Evolutionary conservation across 257 asterid species (phyloP), one percentile per base, ranked within the genome.

Genomic region (Primulina huaijiensis): DNA sequence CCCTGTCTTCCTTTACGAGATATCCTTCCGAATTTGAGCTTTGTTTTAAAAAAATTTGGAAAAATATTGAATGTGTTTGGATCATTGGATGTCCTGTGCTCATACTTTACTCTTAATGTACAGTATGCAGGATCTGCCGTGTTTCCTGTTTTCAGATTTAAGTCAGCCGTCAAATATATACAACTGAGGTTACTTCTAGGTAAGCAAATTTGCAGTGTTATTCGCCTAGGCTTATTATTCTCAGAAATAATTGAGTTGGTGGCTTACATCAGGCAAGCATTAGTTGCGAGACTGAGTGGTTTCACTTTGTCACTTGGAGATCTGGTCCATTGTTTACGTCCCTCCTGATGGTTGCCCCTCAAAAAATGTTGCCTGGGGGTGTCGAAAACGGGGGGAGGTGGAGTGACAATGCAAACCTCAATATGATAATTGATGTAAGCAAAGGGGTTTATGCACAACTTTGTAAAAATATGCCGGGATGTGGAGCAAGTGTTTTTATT

Each of bases 131-230:
- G 72, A 68, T 81, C 79, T 37, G 67, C 79, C 1, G 23, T 21
- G 70, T 60, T 10, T 71, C 64, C 60, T 30, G 59, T 62, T 34
- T 79, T 77, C 62, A 81, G 80, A 81, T 77, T 87, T 35, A 81
- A 77, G 86, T 79, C 80, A 29, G 73, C 84, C 75, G 34, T 92
- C 76, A 81, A 81, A 72, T 81, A 83, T 70, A 23, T 86, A 37
- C 88, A 81, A 56, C 60, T 88, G 59, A 78, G 82, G 79, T 73
- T 90, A 59, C 78, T 83, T 38, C 77, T 90, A 19, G 96, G 97
- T 92, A 80, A 86, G 82, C 40, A 40, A 37, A 65, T 64, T 38
- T 55, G 17, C 52, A 8, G 25, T 55, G 20, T 16, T 46, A 10
- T 4, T 14, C 7, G 19, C 7, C 19, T 63, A 40, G 34, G 33